phyloP scores from a whole-genome alignment of 23 red algal species.

The Gracilariopsis chorda region DNA sequence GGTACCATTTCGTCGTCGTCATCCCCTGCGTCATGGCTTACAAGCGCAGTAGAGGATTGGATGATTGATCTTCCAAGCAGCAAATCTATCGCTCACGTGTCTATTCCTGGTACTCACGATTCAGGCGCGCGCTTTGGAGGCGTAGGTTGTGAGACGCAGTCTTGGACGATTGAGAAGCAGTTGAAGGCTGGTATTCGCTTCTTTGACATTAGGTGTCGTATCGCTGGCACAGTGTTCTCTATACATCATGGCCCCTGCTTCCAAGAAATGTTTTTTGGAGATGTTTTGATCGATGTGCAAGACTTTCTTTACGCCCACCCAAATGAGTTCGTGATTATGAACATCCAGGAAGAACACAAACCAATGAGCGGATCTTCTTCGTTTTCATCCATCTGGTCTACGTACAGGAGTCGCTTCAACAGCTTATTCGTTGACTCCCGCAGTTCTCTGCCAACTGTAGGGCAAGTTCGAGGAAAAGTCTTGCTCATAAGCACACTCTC shows the following conservation, averaged over 20 bases:
- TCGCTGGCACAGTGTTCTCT: conserved; percentile 24
- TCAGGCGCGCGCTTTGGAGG: conserved; percentile 24
- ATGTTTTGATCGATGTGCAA: conserved; percentile 1
- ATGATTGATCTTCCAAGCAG: conserved; percentile 3
- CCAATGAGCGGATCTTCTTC: conserved; percentile 19
- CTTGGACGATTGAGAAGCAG: conserved; percentile 39
- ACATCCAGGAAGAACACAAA: conserved; percentile 25
- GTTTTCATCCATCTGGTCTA: conserved; percentile 24
- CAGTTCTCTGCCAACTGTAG: conserved; percentile 6
- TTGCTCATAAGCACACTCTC: background rate
- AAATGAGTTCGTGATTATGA: conserved; percentile 30
- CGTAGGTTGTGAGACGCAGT: conserved; percentile 5
- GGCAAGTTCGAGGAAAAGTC: conserved; percentile 19
- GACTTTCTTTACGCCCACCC: conserved; percentile 1
- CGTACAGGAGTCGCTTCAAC: background rate
- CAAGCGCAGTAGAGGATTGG: background rate
- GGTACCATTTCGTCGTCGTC: background rate
- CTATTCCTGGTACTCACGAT: conserved; percentile 53
- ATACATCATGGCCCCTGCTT: conserved; percentile 51
- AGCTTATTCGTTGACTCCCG: background rate
- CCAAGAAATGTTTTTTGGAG: conserved; percentile 45
- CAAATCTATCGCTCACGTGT: conserved; percentile 24
- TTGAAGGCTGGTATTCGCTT: conserved; percentile 35
- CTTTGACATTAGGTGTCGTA: conserved; percentile 46
- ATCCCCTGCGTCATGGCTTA: conserved; percentile 15